These are phyloP conservation scores for Hemileia vastatrix DNA, from an alignment of 1,284 basidiomycete genomes.

Conservation along the genomic window DNA sequence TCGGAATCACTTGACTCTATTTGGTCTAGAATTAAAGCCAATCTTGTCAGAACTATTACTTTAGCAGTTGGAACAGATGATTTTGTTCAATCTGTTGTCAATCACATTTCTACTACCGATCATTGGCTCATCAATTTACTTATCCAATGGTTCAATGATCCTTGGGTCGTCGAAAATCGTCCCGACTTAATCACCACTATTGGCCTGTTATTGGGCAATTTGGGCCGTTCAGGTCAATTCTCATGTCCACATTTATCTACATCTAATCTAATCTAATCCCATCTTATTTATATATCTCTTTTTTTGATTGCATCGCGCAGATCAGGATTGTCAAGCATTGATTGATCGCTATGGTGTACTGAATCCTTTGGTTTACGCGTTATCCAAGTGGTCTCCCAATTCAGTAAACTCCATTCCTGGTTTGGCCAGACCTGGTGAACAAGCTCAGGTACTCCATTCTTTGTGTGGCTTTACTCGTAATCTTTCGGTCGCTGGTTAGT, in stretches of 20 bases:
- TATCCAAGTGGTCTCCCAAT: background rate
- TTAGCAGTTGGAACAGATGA: conserved; percentile 1
- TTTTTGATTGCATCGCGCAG: too few relatives aligned
- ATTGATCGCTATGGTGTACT: too few relatives aligned
- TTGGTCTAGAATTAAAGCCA: conserved; percentile 6
- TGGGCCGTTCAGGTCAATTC: conserved; percentile 16
- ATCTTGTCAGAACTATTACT: conserved; percentile 5
- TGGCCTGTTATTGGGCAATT: conserved; percentile 19
- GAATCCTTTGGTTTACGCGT: background rate
- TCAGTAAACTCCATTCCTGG: background rate
- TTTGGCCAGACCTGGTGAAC: conserved; percentile 13
- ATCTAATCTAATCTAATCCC: too few relatives aligned
- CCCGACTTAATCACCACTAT: conserved; percentile 13
- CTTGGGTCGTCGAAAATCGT: background rate
- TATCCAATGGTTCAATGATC: conserved; percentile 1
- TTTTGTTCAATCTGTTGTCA: too few relatives aligned
- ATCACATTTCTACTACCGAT: background rate
- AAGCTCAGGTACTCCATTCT: conserved; percentile 17
- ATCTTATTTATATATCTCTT: too few relatives aligned
- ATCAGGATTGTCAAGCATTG: too few relatives aligned
- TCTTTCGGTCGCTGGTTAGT: conserved; percentile 18
- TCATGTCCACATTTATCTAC: background rate
- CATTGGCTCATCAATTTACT: background rate
- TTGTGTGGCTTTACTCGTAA: conserved; percentile 20
- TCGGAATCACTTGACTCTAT: too few relatives aligned